Conservation (phyloP, 495 filamentous ascomycete species). For the Xylaria castorea region DNA sequence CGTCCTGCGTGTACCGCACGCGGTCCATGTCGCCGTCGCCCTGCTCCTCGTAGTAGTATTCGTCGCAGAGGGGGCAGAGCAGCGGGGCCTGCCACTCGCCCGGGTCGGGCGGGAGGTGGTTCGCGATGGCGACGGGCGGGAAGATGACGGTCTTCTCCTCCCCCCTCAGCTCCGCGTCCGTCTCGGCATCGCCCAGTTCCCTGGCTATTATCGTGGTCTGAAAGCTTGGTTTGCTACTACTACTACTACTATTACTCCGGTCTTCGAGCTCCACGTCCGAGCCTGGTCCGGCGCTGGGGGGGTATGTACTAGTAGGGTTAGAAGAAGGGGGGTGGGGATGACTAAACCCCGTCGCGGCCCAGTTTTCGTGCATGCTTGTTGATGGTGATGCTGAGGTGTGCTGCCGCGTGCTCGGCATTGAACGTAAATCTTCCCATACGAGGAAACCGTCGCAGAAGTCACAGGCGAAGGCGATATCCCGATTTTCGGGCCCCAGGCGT, state of each 20-base stretch:
- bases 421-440: slow-evolving; percentile 53
- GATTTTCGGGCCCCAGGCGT: slow-evolving; percentile 36
- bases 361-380: slow-evolving; percentile 24
- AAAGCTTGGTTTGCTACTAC: slow-evolving; percentile 33
- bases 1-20: slow-evolving; percentile 48
- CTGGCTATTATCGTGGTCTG: slow-evolving; percentile 24
- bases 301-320: background rate
- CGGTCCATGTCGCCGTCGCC: slow-evolving; percentile 52
- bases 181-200: slow-evolving; percentile 9
- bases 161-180: slow-evolving; percentile 14
- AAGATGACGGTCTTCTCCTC: slow-evolving; percentile 54
- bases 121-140: slow-evolving; percentile 56
- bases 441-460: slow-evolving; percentile 58
- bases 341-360: slow-evolving; percentile 26
- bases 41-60: slow-evolving; percentile 54
- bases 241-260: no score
- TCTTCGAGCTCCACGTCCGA: slow-evolving; percentile 23
- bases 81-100: slow-evolving; percentile 52
- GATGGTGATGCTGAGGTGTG: slow-evolving; percentile 22
- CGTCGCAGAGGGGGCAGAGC: slow-evolving; percentile 56
- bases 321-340: slow-evolving; percentile 8
- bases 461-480: slow-evolving; percentile 56
- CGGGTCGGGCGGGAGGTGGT: slow-evolving; percentile 51
- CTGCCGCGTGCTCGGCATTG: slow-evolving; percentile 47
- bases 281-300: background rate